Conservation (phyloP, 2,329 filamentous ascomycete species). For the Rhytidhysteron rufulum region DNA sequence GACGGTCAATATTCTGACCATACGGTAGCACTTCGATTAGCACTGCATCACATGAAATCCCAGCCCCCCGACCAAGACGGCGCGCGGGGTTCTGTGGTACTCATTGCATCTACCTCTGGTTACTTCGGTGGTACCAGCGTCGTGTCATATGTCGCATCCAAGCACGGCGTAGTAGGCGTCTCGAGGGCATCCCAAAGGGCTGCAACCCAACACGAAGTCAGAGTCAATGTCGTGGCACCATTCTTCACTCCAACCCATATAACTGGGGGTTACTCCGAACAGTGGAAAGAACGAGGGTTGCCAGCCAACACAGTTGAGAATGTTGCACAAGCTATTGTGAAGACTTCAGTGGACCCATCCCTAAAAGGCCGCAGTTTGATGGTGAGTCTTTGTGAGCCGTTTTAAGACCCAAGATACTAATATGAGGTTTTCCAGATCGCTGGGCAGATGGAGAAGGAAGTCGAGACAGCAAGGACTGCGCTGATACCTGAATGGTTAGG, state of each 20-base stretch:
- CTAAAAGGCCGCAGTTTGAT: constrained; percentile 26
- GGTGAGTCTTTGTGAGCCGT: constrained; percentile 17
- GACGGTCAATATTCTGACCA: background rate
- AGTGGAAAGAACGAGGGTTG: constrained; percentile 38
- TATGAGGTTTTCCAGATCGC: constrained; percentile 18
- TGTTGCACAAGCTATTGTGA: constrained; percentile 41
- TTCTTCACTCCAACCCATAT: constrained; percentile 48
- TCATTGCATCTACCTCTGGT: constrained; percentile 41
- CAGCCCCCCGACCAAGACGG: constrained; percentile 22
- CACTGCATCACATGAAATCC: constrained; percentile 30
- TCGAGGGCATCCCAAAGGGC: constrained; percentile 34
- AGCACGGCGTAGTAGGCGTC: constrained; percentile 41
- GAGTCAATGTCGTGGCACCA: constrained; percentile 47
- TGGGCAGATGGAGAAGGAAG: constrained; percentile 23
- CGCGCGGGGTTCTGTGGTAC: constrained; percentile 34
- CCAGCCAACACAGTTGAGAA: constrained; percentile 41
- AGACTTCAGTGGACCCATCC: constrained; percentile 31
- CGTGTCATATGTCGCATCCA: constrained; percentile 41
- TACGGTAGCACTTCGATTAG: constrained; percentile 18
- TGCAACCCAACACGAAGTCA: constrained; percentile 33
- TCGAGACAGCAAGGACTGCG: constrained; percentile 22
- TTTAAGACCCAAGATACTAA: constrained; percentile 14
- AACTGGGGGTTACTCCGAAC: constrained; percentile 34
- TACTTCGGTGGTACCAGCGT: constrained; percentile 44
- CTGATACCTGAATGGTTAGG: constrained; percentile 30